Base-by-base conservation (phyloP, 1,139 yeast genomes). In the Lodderomyces pseudojiufengensis region DNA sequence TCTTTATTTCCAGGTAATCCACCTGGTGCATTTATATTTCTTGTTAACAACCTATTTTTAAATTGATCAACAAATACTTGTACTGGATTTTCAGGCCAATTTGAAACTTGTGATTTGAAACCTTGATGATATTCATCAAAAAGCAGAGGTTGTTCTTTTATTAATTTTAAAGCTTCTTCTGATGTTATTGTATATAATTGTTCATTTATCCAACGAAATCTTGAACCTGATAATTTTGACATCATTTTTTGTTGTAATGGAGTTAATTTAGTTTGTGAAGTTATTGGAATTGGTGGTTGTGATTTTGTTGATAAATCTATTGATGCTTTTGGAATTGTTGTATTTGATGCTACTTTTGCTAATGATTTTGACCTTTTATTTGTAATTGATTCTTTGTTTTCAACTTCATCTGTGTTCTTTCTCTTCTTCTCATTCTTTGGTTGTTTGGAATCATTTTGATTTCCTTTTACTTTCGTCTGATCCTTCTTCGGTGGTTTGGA, bases 11-110 rank as follows among this genome's bases (percentile, higher is more conserved):
- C 92, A 2, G 96, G 96, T 40, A 90, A 68, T 2, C 97, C 97
- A 46, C 97, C 97, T 1, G 97, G 97, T 0, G 97, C 95, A 58
- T 84, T 86, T 5, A 88, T 79, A 20, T 81, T 81, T 55, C 78
- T 82, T 22, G 69, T 59, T 0, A 80, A 65, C 8, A 56, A 61
- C 43, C 95, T 73, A 21, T 63, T 61, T 45, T 76, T 76, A 37
- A 92, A 70, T 51, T 84, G 88, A 9, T 76, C 66, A 2, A 87
- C 92, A 61, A 88, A 85, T 1, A 84, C 83, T 57, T 88, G 83
- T 11, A 94, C 95, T 0, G 99, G 99, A 54, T 92, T 92, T 59
- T 90, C 95, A 1, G 99, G 98, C 99, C 99, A 92, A 24, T 88
- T 73, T 54, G 84, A 87, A 14, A 92, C 97, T 59, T 92, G 99